A percentile compares a stretch with the other conserved stretches of the same genome.
Conservation (phyloP, 495 filamentous ascomycete species). For the Pseudomonodictys pantanalensis region DNA sequence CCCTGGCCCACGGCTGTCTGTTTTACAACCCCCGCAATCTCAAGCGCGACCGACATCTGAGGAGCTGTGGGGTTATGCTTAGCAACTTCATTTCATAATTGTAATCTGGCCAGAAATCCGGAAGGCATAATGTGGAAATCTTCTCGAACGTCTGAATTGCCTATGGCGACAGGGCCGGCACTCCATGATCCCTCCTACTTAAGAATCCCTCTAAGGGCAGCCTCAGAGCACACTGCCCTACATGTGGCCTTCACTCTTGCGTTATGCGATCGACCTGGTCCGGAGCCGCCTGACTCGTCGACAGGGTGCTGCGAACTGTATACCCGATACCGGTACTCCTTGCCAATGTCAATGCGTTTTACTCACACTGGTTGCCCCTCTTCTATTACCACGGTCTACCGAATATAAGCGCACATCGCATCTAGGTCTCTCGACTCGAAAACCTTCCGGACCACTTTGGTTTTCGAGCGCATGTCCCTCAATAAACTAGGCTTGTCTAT, state of each 20-base stretch:
- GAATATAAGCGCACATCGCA: slow-evolving; percentile 19
- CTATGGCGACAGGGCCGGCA: slow-evolving; percentile 25
- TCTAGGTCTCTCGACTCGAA: not conserved
- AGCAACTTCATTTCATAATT: slow-evolving; percentile 20
- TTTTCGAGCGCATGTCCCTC: too few species aligned
- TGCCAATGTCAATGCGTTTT: slow-evolving; percentile 24
- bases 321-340: slow-evolving; percentile 12
- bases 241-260: slow-evolving; percentile 10
- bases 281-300: slow-evolving; percentile 29
- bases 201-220: slow-evolving; percentile 14
- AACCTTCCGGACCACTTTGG: too few species aligned
- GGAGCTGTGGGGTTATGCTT: slow-evolving; percentile 26
- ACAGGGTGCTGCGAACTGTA: slow-evolving; percentile 28
- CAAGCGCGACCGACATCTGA: slow-evolving; percentile 10
- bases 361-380: slow-evolving; percentile 17
- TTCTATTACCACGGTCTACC: slow-evolving; percentile 21
- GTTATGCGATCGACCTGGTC: slow-evolving; percentile 24
- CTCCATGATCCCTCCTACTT: slow-evolving; percentile 23
- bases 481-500: slow-evolving; percentile 26
- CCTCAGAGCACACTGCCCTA: slow-evolving; percentile 6
- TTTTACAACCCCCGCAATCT: slow-evolving; percentile 26
- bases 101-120: not conserved
- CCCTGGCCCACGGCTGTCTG: slow-evolving; percentile 7
- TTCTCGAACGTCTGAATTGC: slow-evolving; percentile 31
- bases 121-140: slow-evolving; percentile 23